These are phyloP conservation scores for Lophiotrema nucula DNA, from an alignment of 495 filamentous ascomycete genomes.

Conservation along the genomic window DNA sequence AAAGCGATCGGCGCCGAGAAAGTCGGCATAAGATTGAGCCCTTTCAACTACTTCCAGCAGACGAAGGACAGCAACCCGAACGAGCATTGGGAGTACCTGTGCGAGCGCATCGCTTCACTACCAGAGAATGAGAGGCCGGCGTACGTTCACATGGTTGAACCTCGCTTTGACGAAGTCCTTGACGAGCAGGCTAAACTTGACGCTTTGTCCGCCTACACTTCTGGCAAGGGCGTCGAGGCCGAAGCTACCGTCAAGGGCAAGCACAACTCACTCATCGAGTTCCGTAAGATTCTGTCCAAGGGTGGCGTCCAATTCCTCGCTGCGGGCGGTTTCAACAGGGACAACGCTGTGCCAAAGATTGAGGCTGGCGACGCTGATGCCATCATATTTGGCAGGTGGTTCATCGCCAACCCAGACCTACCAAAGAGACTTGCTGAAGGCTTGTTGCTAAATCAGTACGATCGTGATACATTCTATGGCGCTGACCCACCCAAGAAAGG, in stretches of 20 bases:
- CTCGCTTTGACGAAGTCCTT: conserved; percentile 33
- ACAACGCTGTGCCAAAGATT: conserved; percentile 28
- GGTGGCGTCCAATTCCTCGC: conserved; percentile 28
- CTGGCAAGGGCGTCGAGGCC: conserved; percentile 21
- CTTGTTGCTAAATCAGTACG: conserved; percentile 24
- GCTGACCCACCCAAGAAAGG: conserved; percentile 28
- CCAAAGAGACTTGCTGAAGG: conserved; percentile 29
- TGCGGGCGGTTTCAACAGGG: conserved; percentile 32
- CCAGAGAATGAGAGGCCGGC: conserved; percentile 18
- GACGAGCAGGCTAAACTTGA: conserved; percentile 33
- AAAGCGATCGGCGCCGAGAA: conserved; percentile 42
- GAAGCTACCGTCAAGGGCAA: conserved; percentile 22
- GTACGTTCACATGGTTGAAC: conserved; percentile 36
- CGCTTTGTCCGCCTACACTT: conserved; percentile 27
- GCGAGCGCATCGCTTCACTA: conserved; percentile 23
- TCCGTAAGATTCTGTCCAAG: conserved; percentile 25
- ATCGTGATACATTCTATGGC: conserved; percentile 34
- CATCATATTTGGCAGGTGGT: conserved; percentile 34
- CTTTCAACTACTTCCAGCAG: conserved; percentile 40
- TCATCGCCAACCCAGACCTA: conserved; percentile 35
- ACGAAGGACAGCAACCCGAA: conserved; percentile 32
- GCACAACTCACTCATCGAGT: conserved; percentile 11
- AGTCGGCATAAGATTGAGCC: conserved; percentile 48
- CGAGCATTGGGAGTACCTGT: conserved; percentile 30
- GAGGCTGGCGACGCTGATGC: conserved; percentile 27